These are phyloP conservation scores for Fusarium sublunatum DNA, from an alignment of 2,329 filamentous ascomycete species.

Conservation along the genomic window DNA sequence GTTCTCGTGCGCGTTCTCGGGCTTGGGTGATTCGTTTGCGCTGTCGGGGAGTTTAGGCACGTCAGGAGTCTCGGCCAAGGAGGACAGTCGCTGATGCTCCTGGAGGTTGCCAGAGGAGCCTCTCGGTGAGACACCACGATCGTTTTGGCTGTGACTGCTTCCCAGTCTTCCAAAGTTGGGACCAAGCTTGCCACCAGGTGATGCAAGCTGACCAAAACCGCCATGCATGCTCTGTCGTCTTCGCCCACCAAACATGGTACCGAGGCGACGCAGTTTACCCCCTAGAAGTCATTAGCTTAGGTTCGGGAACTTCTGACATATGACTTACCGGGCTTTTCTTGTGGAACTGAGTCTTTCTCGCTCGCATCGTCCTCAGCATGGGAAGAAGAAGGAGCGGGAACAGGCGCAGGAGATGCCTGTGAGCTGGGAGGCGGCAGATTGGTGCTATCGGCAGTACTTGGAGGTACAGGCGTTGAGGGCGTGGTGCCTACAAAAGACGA, in stretches of 20 bases:
- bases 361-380: conserved; percentile 52
- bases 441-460: conserved; percentile 43
- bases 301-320: not conserved
- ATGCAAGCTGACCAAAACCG: conserved; percentile 68
- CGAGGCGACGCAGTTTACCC: conserved; percentile 71
- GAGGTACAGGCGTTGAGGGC: conserved; percentile 42
- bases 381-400: conserved; percentile 31
- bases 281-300: conserved; percentile 52
- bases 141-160: conserved; percentile 66
- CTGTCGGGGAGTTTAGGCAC: conserved; percentile 46
- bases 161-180: conserved; percentile 70
- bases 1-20: conserved; percentile 53
- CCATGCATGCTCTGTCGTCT: conserved; percentile 74
- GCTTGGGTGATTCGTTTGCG: conserved; percentile 43
- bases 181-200: conserved; percentile 58
- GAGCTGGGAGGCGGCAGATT: conserved; percentile 27
- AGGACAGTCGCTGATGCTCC: conserved; percentile 65
- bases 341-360: conserved; percentile 54
- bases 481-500: conserved; percentile 52
- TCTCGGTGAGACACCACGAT: conserved; percentile 65
- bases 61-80: conserved; percentile 68
- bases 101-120: conserved; percentile 69
- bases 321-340: conserved; percentile 53
- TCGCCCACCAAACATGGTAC: conserved; percentile 73
- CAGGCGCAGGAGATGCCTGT: conserved; percentile 23